These are phyloP conservation scores for Hypoxylon sp. DNA, from an alignment of 2,329 filamentous ascomycete genomes.

Conservation along the genomic window DNA sequence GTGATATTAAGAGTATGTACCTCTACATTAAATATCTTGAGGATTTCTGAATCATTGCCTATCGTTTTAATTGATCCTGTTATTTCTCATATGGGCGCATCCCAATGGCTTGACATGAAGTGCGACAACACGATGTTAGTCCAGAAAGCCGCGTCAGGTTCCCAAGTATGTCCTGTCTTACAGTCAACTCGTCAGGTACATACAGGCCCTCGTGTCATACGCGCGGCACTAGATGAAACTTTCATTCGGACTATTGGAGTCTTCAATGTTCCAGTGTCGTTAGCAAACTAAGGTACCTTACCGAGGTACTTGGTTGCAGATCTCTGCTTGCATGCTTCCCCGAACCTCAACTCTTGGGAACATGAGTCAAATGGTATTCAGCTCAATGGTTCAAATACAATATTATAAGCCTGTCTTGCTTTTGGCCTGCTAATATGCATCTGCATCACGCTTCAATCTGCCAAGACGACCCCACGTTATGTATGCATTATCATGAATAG, in stretches of 20 bases:
- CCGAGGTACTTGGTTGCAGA: too few relatives aligned
- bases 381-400: not conserved
- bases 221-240: constrained; percentile 6
- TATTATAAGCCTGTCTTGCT: not conserved
- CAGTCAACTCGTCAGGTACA: not conserved
- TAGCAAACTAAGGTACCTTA: not conserved
- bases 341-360: not conserved
- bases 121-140: not conserved
- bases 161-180: not conserved
- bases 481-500: not conserved
- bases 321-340: not conserved
- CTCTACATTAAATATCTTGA: not conserved
- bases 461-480: too few relatives aligned
- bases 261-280: not conserved
- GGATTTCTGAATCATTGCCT: not conserved
- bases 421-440: not conserved
- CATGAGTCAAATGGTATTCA: not conserved
- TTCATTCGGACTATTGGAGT: not conserved
- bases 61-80: not conserved
- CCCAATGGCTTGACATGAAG: not conserved
- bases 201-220: constrained; percentile 7
- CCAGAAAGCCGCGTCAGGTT: not conserved
- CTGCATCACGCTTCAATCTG: not conserved
- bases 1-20: not conserved
- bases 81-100: not conserved